Percentiles rank a stretch among this genome's conserved stretches.
phyloP scores from a whole-genome alignment of 2,329 filamentous ascomycete species.

The Hysterium pulicare region DNA sequence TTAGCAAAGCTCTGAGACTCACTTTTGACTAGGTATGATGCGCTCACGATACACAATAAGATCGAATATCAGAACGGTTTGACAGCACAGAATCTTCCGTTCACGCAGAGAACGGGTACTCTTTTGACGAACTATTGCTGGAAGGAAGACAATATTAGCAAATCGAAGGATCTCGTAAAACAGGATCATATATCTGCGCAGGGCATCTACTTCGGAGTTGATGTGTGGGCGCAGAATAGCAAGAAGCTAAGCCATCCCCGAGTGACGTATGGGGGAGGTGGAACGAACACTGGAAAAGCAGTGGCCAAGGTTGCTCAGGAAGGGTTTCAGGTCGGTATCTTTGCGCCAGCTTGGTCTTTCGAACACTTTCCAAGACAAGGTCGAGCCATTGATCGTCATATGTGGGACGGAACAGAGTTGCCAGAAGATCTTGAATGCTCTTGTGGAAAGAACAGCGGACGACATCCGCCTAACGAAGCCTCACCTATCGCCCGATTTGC shows the following conservation, averaged over 20 bases:
- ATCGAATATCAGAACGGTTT: constrained; percentile 46
- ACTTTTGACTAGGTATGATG: constrained; percentile 41
- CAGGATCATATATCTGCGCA: constrained; percentile 18
- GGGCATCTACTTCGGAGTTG: constrained; percentile 42
- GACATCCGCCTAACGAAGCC: constrained; percentile 21
- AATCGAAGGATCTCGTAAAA: constrained; percentile 23
- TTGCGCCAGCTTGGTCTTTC: constrained; percentile 47
- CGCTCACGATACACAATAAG: constrained; percentile 41
- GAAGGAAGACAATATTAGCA: constrained; percentile 26
- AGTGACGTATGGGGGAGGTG: constrained; percentile 39
- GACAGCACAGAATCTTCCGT: constrained; percentile 36
- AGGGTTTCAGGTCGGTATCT: constrained; percentile 41
- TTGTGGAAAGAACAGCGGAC: constrained; percentile 23
- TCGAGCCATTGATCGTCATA: constrained; percentile 23
- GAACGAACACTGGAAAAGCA: constrained; percentile 42
- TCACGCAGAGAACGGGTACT: constrained; percentile 36
- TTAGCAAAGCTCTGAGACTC: constrained; percentile 6
- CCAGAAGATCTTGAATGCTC: constrained; percentile 27
- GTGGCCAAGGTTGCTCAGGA: constrained; percentile 34
- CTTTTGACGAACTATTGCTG: constrained; percentile 48
- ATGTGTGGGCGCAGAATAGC: constrained; percentile 46
- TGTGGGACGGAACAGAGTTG: constrained; percentile 35
- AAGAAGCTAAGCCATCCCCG: constrained; percentile 25
- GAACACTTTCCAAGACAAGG: constrained; percentile 40
- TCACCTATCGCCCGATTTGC: constrained; percentile 27